A percentile compares a stretch with the other conserved stretches of the same genome.
These are phyloP conservation scores for Hypoxylon sp. DNA, from an alignment of 2,329 filamentous ascomycete genomes.

Conservation along the genomic window DNA sequence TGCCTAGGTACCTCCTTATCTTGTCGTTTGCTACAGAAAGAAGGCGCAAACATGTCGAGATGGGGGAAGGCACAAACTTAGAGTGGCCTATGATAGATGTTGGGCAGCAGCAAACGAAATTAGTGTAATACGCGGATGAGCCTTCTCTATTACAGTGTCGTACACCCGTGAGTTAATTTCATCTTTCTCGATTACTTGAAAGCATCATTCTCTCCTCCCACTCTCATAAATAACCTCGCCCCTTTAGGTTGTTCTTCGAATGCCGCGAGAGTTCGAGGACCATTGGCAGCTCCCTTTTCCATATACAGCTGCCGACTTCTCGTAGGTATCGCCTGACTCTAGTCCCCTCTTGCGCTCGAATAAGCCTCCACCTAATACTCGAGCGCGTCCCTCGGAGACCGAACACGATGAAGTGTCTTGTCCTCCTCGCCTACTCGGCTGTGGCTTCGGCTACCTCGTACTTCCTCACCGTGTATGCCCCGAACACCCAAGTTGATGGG, in stretches of 20 bases:
- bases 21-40: conserved; percentile 5
- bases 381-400: neutral
- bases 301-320: neutral
- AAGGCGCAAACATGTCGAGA: conserved; percentile 18
- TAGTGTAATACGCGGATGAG: conserved; percentile 3
- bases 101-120: conserved; percentile 25
- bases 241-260: neutral
- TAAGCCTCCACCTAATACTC: neutral
- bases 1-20: neutral
- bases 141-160: conserved; percentile 11
- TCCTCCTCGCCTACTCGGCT: conserved; percentile 38
- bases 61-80: conserved; percentile 11
- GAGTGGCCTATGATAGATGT: neutral
- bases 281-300: conserved; percentile 45
- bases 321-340: neutral
- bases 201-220: neutral
- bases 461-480: conserved; percentile 50
- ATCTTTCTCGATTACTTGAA: conserved; percentile 1
- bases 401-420: conserved; percentile 34
- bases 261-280: conserved; percentile 29
- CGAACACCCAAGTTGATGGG: conserved; percentile 45
- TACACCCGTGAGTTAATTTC: conserved; percentile 15
- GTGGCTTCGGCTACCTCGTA: conserved; percentile 46
- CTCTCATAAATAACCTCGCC: neutral
- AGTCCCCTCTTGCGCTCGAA: neutral